Evolutionary conservation across 2,329 filamentous ascomycete species (phyloP), one percentile per base, ranked within the genome.

Genomic region (Talaromyces albobiverticillius): DNA sequence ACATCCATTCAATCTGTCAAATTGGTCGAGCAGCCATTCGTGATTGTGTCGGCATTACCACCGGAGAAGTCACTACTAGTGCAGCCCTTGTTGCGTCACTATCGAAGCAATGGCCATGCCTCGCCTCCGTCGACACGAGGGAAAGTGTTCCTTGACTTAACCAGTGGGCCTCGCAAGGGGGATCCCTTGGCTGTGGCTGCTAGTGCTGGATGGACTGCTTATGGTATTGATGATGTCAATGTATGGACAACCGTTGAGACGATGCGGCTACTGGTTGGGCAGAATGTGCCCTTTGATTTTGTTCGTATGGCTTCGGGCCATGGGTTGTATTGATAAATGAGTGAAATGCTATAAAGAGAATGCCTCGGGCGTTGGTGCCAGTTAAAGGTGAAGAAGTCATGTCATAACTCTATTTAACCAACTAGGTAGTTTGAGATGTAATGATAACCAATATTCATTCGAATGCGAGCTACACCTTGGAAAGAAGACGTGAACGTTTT

Each of bases 211-310:
- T 95, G 91, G 79, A 86, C 85, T 22, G 85, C 88, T 6, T 94
- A 93, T 66, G 88, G 87, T 1, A 83, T 87, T 16, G 87, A 86
- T 22, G 89, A 95, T 69, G 87, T 91, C 29, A 87, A 86, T 54
- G 89, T 89, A 0, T 94, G 91, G 75, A 92, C 88, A 20, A 92
- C 88, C 2, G 89, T 93, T 4, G 88, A 94, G 72, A 93, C 86
- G 46, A 72, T 94, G 53, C 79, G 89, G 60, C 70, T 92, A 56
- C 78, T 95, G 22, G 88, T 93, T 10, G 90, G 90, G 9, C 89
- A 94, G 73, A 94, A 94, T 67, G 89, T 94, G 54, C 88, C 88
- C 5, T 93, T 90, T 71, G 91, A 89, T 71, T 95, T 95, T 75
- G 90, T 94, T 40, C 80, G 89, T 46, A 76, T 94, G 66, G 88